These are phyloP conservation scores for Penicillium daleae DNA, from an alignment of 495 filamentous ascomycete genomes.

Conservation along the genomic window DNA sequence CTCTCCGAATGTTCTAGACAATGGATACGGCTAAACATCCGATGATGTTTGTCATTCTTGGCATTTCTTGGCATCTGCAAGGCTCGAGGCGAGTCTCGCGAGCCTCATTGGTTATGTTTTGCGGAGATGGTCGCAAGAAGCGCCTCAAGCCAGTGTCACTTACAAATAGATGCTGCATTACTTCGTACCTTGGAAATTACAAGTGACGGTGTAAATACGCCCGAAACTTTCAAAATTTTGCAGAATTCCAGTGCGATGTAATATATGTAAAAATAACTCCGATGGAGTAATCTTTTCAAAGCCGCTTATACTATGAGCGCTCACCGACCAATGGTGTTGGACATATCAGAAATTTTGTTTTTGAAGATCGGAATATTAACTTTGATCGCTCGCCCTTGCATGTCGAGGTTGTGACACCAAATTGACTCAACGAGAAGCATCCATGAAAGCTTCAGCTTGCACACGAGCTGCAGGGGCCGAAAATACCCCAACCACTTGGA, in stretches of 20 bases:
- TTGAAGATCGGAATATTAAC: constrained; percentile 3
- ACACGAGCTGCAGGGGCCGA: constrained; percentile 2
- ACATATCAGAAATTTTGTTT: constrained; percentile 5
- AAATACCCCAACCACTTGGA: background rate
- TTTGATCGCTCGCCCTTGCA: background rate
- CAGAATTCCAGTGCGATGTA: no score
- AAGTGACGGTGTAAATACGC: background rate
- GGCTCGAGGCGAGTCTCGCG: background rate
- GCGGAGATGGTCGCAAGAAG: constrained; percentile 9
- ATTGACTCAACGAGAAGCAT: background rate
- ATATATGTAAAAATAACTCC: background rate
- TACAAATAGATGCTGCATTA: background rate
- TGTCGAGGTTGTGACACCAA: background rate
- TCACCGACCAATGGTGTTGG: constrained; percentile 9
- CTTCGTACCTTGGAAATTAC: no score
- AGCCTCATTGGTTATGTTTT: constrained; percentile 23
- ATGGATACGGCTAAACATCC: constrained; percentile 7
- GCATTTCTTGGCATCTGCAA: constrained; percentile 14
- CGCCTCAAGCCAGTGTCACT: background rate
- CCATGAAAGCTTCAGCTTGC: constrained; percentile 5
- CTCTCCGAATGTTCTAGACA: constrained; percentile 6
- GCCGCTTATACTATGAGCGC: background rate
- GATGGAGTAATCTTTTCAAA: background rate
- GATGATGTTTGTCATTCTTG: constrained; percentile 11
- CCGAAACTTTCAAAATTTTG: background rate